These are phyloP conservation scores for Tricholoma matsutake DNA, from an alignment of 768 basidiomycete species.

Conservation along the genomic window DNA sequence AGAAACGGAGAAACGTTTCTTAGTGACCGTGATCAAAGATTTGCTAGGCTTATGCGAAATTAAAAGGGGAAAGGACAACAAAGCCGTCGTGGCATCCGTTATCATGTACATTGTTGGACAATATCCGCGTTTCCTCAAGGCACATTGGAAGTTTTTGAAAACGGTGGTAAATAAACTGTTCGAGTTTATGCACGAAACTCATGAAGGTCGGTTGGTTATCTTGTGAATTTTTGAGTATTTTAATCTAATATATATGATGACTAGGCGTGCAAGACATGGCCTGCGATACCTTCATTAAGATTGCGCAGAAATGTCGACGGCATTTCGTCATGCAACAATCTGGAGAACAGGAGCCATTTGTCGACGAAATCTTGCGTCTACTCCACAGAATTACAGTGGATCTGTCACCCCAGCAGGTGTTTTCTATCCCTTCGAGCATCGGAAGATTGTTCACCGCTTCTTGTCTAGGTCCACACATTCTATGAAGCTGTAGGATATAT, in stretches of 20 bases:
- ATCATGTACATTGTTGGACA: slow-evolving; percentile 99
- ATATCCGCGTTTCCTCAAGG: slow-evolving; percentile 98
- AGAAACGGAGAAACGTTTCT: slow-evolving; percentile 97
- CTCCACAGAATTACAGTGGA: slow-evolving; percentile 94
- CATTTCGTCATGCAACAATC: slow-evolving; percentile 99
- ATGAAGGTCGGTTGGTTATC: slow-evolving; percentile 73
- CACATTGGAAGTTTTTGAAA: slow-evolving; percentile 99
- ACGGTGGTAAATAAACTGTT: slow-evolving; percentile 99
- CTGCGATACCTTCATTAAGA: slow-evolving; percentile 99
- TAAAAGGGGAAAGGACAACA: slow-evolving; percentile 99
- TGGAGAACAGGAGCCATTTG: slow-evolving; percentile 95
- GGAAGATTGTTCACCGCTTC: slow-evolving; percentile 18
- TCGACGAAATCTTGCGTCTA: slow-evolving; percentile 92
- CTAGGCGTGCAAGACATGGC: slow-evolving; percentile 99
- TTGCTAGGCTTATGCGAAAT: slow-evolving; percentile 96
- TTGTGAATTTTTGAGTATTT: neutral
- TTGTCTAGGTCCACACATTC: slow-evolving; percentile 81
- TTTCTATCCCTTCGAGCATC: neutral
- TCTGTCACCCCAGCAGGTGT: slow-evolving; percentile 82
- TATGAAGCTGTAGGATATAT: slow-evolving; percentile 99
- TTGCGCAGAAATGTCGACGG: slow-evolving; percentile 95
- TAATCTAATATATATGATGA: slow-evolving; percentile 1
- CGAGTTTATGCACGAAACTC: slow-evolving; percentile 99
- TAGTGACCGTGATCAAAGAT: slow-evolving; percentile 99
- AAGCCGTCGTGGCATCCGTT: slow-evolving; percentile 94